phyloP scores from a whole-genome alignment of 148 eudicot species.

The Talinum fruticosum region DNA sequence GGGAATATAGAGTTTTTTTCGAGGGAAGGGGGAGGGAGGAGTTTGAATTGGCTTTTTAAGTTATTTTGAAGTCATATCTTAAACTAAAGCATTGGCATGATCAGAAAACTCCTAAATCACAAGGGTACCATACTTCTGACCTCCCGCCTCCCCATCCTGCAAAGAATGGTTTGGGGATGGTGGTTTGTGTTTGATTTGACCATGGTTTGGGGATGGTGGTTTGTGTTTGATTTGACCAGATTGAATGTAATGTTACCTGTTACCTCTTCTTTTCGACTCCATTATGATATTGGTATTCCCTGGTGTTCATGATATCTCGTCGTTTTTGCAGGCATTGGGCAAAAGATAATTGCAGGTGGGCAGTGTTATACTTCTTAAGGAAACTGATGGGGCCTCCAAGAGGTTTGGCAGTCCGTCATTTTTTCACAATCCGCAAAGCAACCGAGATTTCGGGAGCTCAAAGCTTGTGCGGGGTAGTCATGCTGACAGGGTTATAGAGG shows the following conservation, averaged over 20 bases:
- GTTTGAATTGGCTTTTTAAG: neutral
- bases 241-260: neutral
- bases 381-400: conserved; percentile 10
- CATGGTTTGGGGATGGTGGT: too few relatives aligned
- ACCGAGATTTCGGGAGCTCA: conserved; percentile 4
- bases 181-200: too few relatives aligned
- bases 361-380: conserved; percentile 20
- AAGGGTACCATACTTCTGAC: neutral
- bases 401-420: neutral
- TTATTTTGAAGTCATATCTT: too few relatives aligned
- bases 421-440: conserved; percentile 9
- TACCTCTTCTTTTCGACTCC: neutral
- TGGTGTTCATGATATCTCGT: too few relatives aligned
- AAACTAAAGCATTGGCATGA: too few relatives aligned
- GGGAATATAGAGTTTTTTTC: neutral
- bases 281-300: too few relatives aligned
- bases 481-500: neutral
- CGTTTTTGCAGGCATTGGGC: neutral
- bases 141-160: neutral
- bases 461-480: neutral
- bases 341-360: conserved; percentile 13
- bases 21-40: neutral
- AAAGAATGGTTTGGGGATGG: too few relatives aligned
- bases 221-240: too few relatives aligned
- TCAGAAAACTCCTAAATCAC: too few relatives aligned